Conservation (phyloP, 2,329 filamentous ascomycete genomes). For the Colletotrichum sp. region DNA sequence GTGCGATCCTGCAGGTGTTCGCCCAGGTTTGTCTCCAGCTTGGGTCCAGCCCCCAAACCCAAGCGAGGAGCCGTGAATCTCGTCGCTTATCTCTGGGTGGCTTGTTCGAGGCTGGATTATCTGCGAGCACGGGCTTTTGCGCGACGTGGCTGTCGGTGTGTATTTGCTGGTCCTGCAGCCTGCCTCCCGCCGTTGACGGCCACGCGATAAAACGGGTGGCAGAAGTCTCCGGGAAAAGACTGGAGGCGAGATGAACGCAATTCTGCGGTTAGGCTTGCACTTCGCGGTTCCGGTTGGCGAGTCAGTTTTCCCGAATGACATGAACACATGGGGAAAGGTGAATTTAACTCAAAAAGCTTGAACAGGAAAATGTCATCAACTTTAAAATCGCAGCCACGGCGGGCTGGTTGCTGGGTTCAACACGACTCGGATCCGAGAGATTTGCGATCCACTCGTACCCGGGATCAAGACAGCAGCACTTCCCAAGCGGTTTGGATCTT, state of each 20-base stretch:
- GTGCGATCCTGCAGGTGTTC: neutral
- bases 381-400: neutral
- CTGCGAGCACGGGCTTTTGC: neutral
- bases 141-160: neutral
- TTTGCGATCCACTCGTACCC: neutral
- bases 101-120: neutral
- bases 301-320: neutral
- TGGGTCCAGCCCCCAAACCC: neutral
- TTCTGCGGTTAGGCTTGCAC: neutral
- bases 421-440: neutral
- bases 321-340: neutral
- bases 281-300: neutral
- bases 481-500: neutral
- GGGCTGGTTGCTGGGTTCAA: neutral
- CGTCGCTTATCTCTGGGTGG: slow-evolving; percentile 3
- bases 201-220: neutral
- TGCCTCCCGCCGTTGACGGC: neutral
- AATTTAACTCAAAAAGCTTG: neutral
- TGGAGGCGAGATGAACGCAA: neutral
- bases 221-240: neutral
- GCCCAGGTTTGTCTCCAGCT: neutral
- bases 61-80: neutral
- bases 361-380: neutral
- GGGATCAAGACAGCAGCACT: neutral
- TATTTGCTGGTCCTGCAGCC: neutral